Evolutionary conservation across 768 basidiomycete species (phyloP), one percentile per base, ranked within the genome.

Genomic region (Cantharellus anzutake): DNA sequence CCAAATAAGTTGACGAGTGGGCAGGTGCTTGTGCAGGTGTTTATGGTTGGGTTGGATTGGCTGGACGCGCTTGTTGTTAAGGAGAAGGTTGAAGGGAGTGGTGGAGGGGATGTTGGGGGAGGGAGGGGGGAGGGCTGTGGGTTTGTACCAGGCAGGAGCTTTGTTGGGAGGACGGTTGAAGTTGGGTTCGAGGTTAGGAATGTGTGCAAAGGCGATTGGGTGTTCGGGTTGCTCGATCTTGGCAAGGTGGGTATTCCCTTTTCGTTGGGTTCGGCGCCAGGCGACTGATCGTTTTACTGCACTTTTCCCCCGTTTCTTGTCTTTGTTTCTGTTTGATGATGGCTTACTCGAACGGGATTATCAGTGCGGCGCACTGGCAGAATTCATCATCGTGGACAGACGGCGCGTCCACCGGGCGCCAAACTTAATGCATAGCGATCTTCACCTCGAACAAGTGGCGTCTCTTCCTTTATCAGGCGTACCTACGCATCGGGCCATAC

Each of bases 71-170:
- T 79, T 58, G 73, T 90, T 61, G 78, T 87, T 5, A 76, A 78
- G 4, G 76, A 80, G 42, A 67, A 70, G 56, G 67, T 67, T 16
- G 63, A 62, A 2, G 44, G 44, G 11, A 48, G 44, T 48, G 44
- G 44, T 11, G 44, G 29, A 48, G 44, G 44, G 11, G 44, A 11
- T 48, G 20, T 29, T 29, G 20, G 20, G n/a, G 63, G 62, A 2
- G 29, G 44, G 11, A 65, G 65, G 52, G 63, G 62, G 3, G 67
- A 65, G 42, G 66, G 68, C 3, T 70, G 68, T 58, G 87, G 87
- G 3, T 89, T 82, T 71, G 80, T 93, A 2, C 91, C 92, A 29
- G 92, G 90, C 0, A 75, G 91, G 51, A 85, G 85, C 62, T 86
- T 96, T 67, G 83, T 89, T 4, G 92, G 92, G 3, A 73, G 86